phyloP scores from a whole-genome alignment of 1,139 yeast genomes.

The Yamadazyma triangularis region DNA sequence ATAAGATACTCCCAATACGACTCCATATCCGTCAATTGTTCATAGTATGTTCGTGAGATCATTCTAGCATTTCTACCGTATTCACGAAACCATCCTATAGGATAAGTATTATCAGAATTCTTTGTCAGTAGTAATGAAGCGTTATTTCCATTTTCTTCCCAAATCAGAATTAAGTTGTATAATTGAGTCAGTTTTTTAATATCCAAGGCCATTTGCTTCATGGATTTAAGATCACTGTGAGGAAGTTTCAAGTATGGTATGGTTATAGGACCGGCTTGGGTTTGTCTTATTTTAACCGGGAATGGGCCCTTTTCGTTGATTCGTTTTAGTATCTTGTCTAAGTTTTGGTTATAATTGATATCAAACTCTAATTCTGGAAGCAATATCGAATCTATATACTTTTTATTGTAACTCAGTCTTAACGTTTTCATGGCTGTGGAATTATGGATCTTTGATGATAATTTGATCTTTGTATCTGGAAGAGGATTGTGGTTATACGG shows the following conservation, averaged over 20 bases:
- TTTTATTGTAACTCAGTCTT: constrained; percentile 29
- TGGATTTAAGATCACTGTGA: constrained; percentile 12
- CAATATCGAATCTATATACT: constrained; percentile 29
- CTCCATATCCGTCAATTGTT: constrained; percentile 17
- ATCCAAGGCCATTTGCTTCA: constrained; percentile 28
- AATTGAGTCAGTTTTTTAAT: constrained; percentile 26
- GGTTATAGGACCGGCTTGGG: constrained; percentile 29
- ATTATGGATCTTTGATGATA: constrained; percentile 7
- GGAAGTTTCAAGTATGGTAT: constrained; percentile 31
- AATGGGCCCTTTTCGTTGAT: constrained; percentile 36
- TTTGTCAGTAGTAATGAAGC: constrained; percentile 6
- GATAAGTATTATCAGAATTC: constrained; percentile 19
- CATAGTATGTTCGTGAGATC: constrained; percentile 26
- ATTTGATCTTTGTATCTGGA: constrained; percentile 6
- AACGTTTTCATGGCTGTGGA: constrained; percentile 14
- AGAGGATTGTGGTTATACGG: constrained; percentile 21
- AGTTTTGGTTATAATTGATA: constrained; percentile 25
- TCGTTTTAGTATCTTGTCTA: constrained; percentile 15
- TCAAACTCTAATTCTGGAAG: constrained; percentile 34
- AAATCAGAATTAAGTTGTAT: constrained; percentile 20
- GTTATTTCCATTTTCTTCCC: constrained; percentile 14
- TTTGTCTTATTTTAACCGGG: constrained; percentile 25
- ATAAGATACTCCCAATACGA: constrained; percentile 32
- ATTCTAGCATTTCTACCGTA: constrained; percentile 24
- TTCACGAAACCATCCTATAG: constrained; percentile 27